Conservation (phyloP, 441 rosid species). For the Jatropha podagrica region DNA sequence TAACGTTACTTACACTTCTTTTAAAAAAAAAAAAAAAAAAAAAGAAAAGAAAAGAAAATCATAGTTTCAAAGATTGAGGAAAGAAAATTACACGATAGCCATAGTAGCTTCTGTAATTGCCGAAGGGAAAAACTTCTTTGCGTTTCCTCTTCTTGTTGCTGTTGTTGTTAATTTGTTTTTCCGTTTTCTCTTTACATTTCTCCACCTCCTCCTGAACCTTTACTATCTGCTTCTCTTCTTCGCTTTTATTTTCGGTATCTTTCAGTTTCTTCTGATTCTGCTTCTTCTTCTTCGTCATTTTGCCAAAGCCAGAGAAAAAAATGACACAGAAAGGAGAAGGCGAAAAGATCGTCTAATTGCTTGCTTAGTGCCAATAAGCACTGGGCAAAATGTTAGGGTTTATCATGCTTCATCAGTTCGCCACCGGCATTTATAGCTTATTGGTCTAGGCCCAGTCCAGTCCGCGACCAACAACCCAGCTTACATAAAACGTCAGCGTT, state of each 20-base stretch:
- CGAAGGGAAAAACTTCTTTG: conserved; percentile 60
- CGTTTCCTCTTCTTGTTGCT: conserved; percentile 47
- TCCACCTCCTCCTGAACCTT: conserved; percentile 17
- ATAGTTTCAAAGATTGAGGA: neutral
- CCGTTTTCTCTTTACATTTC: conserved; percentile 8
- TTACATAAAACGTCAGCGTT: neutral
- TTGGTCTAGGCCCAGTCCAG: neutral
- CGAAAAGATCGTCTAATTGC: too few species aligned
- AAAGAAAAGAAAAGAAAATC: neutral
- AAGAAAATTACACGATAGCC: conserved; percentile 65
- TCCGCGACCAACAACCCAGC: neutral
- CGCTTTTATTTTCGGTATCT: conserved; percentile 17
- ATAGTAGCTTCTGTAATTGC: conserved; percentile 82
- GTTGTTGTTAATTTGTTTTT: conserved; percentile 2
- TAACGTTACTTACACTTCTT: neutral
- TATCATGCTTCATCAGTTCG: neutral
- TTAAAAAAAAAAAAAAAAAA: neutral
- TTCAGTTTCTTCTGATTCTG: conserved; percentile 8
- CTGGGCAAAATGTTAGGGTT: conserved; percentile 5
- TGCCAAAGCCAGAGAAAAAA: too few species aligned
- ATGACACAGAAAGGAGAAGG: too few species aligned
- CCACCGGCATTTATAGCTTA: neutral
- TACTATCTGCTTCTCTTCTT: conserved; percentile 15
- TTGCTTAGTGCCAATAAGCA: too few species aligned
- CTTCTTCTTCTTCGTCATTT: neutral